Percentiles rank a stretch among this genome's conserved stretches.
These are phyloP conservation scores for Pythium myriotylum DNA, from an alignment of 352 stramenopile genomes.

Conservation along the genomic window DNA sequence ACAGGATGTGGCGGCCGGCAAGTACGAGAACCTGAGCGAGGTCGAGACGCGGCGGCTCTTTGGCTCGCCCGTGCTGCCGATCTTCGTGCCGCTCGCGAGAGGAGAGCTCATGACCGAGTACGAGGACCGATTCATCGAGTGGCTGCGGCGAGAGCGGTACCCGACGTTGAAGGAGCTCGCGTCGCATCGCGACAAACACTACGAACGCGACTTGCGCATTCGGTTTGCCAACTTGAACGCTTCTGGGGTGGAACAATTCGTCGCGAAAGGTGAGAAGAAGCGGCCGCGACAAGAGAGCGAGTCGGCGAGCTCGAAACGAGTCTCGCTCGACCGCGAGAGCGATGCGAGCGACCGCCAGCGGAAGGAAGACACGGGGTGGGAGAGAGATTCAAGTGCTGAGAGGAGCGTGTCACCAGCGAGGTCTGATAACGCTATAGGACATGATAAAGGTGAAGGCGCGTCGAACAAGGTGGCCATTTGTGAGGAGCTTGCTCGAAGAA, in stretches of 20 bases:
- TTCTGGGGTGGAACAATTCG: neutral
- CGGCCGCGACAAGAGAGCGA: neutral
- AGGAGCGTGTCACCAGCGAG: too few relatives aligned
- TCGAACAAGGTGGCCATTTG: too few relatives aligned
- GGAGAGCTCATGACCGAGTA: slow-evolving; percentile 17
- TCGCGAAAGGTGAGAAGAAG: neutral
- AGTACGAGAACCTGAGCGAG: neutral
- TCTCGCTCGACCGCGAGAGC: neutral
- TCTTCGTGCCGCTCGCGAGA: slow-evolving; percentile 23
- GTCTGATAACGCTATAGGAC: too few relatives aligned
- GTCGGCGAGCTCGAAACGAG: neutral
- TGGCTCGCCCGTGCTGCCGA: slow-evolving; percentile 12
- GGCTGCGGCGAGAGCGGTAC: slow-evolving; percentile 6
- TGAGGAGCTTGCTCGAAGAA: too few relatives aligned
- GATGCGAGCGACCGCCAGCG: neutral
- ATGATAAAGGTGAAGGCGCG: too few relatives aligned
- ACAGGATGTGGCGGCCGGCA: neutral
- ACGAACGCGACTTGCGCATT: slow-evolving; percentile 25
- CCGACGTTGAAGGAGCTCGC: slow-evolving; percentile 10
- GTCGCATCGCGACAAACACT: neutral
- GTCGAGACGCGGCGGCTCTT: slow-evolving; percentile 10
- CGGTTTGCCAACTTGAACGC: slow-evolving; percentile 21
- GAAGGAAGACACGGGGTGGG: too few relatives aligned
- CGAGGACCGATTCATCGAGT: slow-evolving; percentile 24
- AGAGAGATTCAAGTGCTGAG: neutral